Percentiles rank a stretch among this genome's conserved stretches.
Conservation (phyloP, 2,329 filamentous ascomycete genomes). For the Diaporthe vaccinii region DNA sequence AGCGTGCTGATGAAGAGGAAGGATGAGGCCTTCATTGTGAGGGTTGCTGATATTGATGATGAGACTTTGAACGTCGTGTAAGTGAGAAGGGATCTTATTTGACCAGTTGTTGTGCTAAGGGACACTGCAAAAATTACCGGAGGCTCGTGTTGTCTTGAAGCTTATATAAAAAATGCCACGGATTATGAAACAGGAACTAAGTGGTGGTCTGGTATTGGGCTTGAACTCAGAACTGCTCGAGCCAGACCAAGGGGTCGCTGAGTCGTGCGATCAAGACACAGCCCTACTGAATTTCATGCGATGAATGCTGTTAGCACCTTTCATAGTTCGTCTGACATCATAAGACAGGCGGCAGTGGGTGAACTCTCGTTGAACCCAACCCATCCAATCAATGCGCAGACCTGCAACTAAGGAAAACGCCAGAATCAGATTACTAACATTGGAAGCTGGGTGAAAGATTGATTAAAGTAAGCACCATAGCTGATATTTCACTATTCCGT, state of each 20-base stretch:
- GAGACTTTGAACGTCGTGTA: no score
- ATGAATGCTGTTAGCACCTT: background rate
- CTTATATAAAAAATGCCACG: slow-evolving; percentile 4
- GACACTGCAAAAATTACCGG: no score
- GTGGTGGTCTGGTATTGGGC: background rate
- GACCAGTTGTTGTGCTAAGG: background rate
- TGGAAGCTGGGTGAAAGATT: background rate
- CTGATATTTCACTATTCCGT: background rate
- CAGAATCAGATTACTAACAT: background rate
- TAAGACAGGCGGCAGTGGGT: background rate
- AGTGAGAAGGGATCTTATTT: background rate
- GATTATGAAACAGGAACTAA: slow-evolving; percentile 15
- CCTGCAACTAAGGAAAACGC: no score
- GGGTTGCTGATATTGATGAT: no score
- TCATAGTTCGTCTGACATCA: slow-evolving; percentile 15
- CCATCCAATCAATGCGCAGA: background rate
- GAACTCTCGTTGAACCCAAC: background rate
- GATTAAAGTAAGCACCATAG: no score
- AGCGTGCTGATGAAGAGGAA: background rate
- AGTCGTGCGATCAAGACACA: slow-evolving; percentile 3
- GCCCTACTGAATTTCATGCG: background rate
- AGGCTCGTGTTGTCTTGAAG: background rate
- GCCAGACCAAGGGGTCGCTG: background rate
- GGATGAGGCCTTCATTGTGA: background rate
- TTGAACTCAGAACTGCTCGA: background rate